Percentiles rank a stretch among this genome's conserved stretches.
These are phyloP conservation scores for Rubia balearica DNA, from an alignment of 305 asterid genomes.

Conservation along the genomic window DNA sequence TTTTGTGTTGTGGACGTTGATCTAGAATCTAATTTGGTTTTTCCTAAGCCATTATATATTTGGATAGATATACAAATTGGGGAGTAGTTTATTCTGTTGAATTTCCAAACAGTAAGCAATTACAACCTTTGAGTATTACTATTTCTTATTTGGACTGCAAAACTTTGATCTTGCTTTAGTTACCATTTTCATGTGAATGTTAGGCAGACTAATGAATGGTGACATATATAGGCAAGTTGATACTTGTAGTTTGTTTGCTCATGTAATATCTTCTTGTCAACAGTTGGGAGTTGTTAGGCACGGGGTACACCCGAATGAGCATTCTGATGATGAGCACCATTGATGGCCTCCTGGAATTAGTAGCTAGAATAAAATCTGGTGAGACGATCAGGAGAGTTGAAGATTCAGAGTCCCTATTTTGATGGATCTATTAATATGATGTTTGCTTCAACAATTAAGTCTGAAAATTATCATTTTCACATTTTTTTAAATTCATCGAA, in stretches of 20 bases:
- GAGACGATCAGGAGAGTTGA: constrained; percentile 36
- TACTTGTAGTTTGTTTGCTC: constrained; percentile 6
- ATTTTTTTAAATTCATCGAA: constrained; percentile 22
- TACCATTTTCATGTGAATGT: neutral
- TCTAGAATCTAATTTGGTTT: neutral
- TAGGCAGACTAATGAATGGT: neutral
- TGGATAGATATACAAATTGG: neutral
- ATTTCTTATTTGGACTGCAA: neutral
- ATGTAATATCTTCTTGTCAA: constrained; percentile 16
- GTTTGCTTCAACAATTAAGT: constrained; percentile 35
- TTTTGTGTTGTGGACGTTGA: neutral
- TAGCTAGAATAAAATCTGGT: constrained; percentile 48
- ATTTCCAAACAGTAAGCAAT: neutral
- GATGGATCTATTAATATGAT: constrained; percentile 24
- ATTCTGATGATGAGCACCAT: constrained; percentile 59
- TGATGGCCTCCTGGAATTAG: constrained; percentile 26
- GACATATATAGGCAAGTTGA: neutral
- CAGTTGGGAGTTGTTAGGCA: constrained; percentile 95
- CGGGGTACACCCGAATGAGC: constrained; percentile 87
- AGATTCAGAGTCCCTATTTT: constrained; percentile 31
- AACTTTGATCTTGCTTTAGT: neutral
- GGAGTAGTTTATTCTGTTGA: neutral
- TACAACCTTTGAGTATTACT: neutral
- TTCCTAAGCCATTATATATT: too few relatives aligned
- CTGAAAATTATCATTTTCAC: constrained; percentile 20